Percentiles rank a stretch among this genome's conserved stretches.
These are phyloP conservation scores for Aspergillus fijiensis DNA, from an alignment of 2,329 filamentous ascomycete species.

Conservation along the genomic window DNA sequence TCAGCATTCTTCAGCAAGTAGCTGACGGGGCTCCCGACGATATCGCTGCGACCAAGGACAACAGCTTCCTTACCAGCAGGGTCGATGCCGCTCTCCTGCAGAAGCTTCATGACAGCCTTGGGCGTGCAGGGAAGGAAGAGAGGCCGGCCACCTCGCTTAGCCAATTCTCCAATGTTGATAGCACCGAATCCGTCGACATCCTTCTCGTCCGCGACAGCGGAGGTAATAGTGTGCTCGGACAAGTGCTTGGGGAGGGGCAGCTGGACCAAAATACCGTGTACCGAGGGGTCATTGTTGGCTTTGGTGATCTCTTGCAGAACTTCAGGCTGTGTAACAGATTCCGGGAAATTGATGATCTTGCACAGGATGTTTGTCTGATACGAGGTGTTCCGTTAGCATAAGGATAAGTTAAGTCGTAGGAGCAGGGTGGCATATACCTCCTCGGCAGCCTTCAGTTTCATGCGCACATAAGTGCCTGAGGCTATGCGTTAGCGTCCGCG, in stretches of 20 bases:
- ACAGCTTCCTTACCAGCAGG: constrained; percentile 89
- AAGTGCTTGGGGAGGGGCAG: constrained; percentile 85
- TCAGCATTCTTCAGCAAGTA: constrained; percentile 93
- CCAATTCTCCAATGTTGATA: constrained; percentile 91
- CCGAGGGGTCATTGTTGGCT: constrained; percentile 80
- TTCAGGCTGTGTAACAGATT: constrained; percentile 78
- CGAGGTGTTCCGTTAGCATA: constrained; percentile 12
- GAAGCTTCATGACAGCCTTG: constrained; percentile 91
- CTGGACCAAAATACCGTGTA: constrained; percentile 94
- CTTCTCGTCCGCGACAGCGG: constrained; percentile 86
- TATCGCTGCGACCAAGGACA: constrained; percentile 91
- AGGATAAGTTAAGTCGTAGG: neutral
- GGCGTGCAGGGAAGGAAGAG: constrained; percentile 94
- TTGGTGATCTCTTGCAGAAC: constrained; percentile 76
- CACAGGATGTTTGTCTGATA: constrained; percentile 83
- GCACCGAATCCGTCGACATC: constrained; percentile 97
- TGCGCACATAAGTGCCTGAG: constrained; percentile 93
- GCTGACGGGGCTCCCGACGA: constrained; percentile 95
- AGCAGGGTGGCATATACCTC: constrained; percentile 61
- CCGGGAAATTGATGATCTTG: constrained; percentile 79
- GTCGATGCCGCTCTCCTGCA: constrained; percentile 79
- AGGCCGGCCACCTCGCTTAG: constrained; percentile 87
- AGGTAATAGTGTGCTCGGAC: constrained; percentile 86
- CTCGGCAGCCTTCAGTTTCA: constrained; percentile 96
- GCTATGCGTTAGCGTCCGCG: constrained; percentile 25